These are phyloP conservation scores for Entomortierella parvispora DNA, from an alignment of 192 early-diverging fungal species.

Conservation along the genomic window DNA sequence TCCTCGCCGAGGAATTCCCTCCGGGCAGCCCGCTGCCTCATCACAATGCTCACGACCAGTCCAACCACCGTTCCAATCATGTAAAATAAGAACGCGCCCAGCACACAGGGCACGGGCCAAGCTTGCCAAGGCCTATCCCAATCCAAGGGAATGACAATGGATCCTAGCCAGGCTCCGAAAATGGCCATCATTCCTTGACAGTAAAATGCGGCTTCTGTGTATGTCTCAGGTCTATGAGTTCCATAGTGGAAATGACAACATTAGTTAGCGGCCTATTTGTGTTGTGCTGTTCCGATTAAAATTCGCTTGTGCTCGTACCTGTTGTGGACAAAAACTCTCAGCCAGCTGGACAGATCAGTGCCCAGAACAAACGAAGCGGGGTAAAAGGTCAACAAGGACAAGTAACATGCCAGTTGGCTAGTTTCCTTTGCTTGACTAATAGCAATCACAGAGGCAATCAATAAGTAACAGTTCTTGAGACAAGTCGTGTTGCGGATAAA, in stretches of 20 bases:
- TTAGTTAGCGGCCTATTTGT: not conserved
- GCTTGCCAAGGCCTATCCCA: slow-evolving; percentile 68
- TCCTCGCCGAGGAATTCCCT: slow-evolving; percentile 16
- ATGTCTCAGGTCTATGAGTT: slow-evolving; percentile 49
- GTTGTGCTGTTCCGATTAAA: not conserved
- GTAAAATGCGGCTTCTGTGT: slow-evolving; percentile 55
- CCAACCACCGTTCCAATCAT: slow-evolving; percentile 49
- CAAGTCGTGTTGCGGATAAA: not conserved
- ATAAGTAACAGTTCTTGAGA: not conserved
- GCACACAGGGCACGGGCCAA: slow-evolving; percentile 62
- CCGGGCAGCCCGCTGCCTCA: slow-evolving; percentile 28
- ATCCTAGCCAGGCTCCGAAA: slow-evolving; percentile 64
- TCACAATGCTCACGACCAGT: slow-evolving; percentile 32
- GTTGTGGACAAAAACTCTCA: slow-evolving; percentile 39
- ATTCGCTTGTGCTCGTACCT: slow-evolving; percentile 18
- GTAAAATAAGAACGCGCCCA: slow-evolving; percentile 57
- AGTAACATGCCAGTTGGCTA: slow-evolving; percentile 31
- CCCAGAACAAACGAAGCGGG: slow-evolving; percentile 46
- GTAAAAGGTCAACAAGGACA: slow-evolving; percentile 47
- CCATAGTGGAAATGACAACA: not conserved
- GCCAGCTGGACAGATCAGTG: slow-evolving; percentile 36
- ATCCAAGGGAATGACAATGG: slow-evolving; percentile 65
- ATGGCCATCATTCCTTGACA: slow-evolving; percentile 56
- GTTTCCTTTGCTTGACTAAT: slow-evolving; percentile 47
- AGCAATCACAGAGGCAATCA: not conserved